Conservation (phyloP, 768 basidiomycete species). For the Pleurotus pulmonarius region DNA sequence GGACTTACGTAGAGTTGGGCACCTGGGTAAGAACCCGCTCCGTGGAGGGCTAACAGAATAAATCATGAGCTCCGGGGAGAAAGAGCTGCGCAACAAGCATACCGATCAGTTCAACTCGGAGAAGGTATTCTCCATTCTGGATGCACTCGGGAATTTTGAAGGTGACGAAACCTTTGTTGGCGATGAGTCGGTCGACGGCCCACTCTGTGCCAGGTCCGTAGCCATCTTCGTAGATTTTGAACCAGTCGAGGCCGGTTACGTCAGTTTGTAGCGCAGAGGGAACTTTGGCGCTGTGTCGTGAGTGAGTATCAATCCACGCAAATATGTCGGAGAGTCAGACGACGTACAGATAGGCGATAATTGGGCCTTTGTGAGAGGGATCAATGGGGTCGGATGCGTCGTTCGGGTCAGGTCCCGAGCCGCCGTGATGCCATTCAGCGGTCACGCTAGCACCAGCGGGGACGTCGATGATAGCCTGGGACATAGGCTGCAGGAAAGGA, state of each 20-base stretch:
- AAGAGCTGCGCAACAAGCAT: not conserved
- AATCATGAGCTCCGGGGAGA: not conserved
- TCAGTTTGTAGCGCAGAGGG: slow-evolving; percentile 10
- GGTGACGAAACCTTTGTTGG: slow-evolving; percentile 36
- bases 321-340: slow-evolving; percentile 7
- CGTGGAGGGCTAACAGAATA: not conserved
- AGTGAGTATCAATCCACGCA: not conserved
- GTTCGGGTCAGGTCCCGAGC: slow-evolving; percentile 34
- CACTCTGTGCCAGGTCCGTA: slow-evolving; percentile 24
- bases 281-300: slow-evolving; percentile 35
- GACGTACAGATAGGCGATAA: slow-evolving; percentile 46
- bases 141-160: slow-evolving; percentile 24
- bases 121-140: slow-evolving; percentile 12
- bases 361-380: slow-evolving; percentile 48
- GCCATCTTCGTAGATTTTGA: slow-evolving; percentile 41
- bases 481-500: slow-evolving; percentile 46
- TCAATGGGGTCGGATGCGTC: slow-evolving; percentile 50
- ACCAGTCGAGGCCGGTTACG: slow-evolving; percentile 40
- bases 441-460: slow-evolving; percentile 51
- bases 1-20: slow-evolving; percentile 4
- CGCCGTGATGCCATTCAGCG: slow-evolving; percentile 49
- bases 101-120: slow-evolving; percentile 5
- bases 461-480: slow-evolving; percentile 39
- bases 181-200: slow-evolving; percentile 35
- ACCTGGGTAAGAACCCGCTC: not conserved